phyloP scores from a whole-genome alignment of 2,329 filamentous ascomycete genomes.

The Calonectria pseudoreteaudii region DNA sequence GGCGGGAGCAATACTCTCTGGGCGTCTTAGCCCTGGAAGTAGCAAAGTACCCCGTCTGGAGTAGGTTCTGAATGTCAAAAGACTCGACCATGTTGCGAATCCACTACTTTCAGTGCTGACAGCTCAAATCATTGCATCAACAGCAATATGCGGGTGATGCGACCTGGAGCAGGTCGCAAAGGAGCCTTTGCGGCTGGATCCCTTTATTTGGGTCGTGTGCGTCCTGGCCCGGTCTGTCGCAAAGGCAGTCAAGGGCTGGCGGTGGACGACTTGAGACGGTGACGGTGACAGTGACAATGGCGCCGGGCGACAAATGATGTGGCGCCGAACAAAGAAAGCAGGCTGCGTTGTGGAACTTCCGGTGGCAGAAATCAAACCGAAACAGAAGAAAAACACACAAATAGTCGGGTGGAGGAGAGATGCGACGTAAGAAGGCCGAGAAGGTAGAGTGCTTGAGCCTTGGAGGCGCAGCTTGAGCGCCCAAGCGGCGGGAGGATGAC shows the following conservation, averaged over 20 bases:
- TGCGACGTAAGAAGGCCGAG: slow-evolving; percentile 39
- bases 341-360: slow-evolving; percentile 18
- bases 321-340: slow-evolving; percentile 8
- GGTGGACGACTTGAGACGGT: slow-evolving; percentile 14
- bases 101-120: slow-evolving; percentile 27
- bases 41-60: slow-evolving; percentile 63
- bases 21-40: slow-evolving; percentile 56
- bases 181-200: not conserved
- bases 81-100: slow-evolving; percentile 56
- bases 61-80: slow-evolving; percentile 58
- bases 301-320: not conserved
- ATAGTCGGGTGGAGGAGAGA: slow-evolving; percentile 29
- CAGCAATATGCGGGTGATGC: slow-evolving; percentile 21
- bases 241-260: slow-evolving; percentile 32
- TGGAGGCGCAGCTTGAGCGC: slow-evolving; percentile 41
- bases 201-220: not conserved
- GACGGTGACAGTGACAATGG: not conserved
- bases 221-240: slow-evolving; percentile 33
- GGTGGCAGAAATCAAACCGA: slow-evolving; percentile 22
- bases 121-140: slow-evolving; percentile 40
- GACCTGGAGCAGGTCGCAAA: slow-evolving; percentile 12
- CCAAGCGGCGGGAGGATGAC: slow-evolving; percentile 38
- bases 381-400: slow-evolving; percentile 29
- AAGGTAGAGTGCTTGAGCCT: slow-evolving; percentile 31
- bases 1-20: slow-evolving; percentile 39